Percentiles rank a stretch among this genome's conserved stretches.
Conservation (phyloP, 2,329 filamentous ascomycete species). For the Fusarium staphyleae region DNA sequence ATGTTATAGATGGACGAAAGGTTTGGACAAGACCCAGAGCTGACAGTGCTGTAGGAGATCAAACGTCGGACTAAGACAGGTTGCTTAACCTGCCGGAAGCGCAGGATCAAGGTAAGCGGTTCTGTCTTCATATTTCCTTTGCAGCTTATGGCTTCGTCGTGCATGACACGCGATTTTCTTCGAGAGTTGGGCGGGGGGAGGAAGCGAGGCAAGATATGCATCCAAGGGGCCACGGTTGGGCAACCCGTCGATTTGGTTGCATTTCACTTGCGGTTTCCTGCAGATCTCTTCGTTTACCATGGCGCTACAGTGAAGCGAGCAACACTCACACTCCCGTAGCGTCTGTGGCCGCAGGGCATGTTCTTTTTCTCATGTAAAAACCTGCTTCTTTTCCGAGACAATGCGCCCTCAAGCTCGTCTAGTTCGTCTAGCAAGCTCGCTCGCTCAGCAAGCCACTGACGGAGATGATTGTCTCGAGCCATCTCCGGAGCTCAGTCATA, state of each 20-base stretch:
- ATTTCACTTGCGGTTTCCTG: slow-evolving; percentile 29
- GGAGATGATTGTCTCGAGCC: slow-evolving; percentile 5
- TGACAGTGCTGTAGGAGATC: slow-evolving; percentile 58
- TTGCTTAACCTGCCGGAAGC: slow-evolving; percentile 68
- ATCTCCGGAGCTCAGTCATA: slow-evolving; percentile 21
- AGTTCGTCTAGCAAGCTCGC: background rate
- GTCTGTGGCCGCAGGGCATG: slow-evolving; percentile 27
- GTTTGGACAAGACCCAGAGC: slow-evolving; percentile 18
- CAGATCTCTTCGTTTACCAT: slow-evolving; percentile 27
- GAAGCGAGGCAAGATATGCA: slow-evolving; percentile 19
- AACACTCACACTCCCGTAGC: slow-evolving; percentile 36
- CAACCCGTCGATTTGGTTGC: slow-evolving; percentile 26
- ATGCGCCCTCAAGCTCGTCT: slow-evolving; percentile 4
- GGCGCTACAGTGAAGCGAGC: slow-evolving; percentile 31
- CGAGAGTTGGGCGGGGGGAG: slow-evolving; percentile 16
- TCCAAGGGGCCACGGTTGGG: slow-evolving; percentile 21
- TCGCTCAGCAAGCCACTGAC: slow-evolving; percentile 17
- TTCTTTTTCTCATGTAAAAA: slow-evolving; percentile 30
- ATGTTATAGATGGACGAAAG: background rate
- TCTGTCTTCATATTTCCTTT: slow-evolving; percentile 32
- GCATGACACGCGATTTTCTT: slow-evolving; percentile 10
- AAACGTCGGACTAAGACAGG: slow-evolving; percentile 69
- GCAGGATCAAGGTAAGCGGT: slow-evolving; percentile 65
- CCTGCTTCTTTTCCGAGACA: slow-evolving; percentile 19
- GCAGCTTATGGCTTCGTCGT: slow-evolving; percentile 12